These are phyloP conservation scores for Guyanaporus albipodus DNA, from an alignment of 768 basidiomycete genomes.

Conservation along the genomic window DNA sequence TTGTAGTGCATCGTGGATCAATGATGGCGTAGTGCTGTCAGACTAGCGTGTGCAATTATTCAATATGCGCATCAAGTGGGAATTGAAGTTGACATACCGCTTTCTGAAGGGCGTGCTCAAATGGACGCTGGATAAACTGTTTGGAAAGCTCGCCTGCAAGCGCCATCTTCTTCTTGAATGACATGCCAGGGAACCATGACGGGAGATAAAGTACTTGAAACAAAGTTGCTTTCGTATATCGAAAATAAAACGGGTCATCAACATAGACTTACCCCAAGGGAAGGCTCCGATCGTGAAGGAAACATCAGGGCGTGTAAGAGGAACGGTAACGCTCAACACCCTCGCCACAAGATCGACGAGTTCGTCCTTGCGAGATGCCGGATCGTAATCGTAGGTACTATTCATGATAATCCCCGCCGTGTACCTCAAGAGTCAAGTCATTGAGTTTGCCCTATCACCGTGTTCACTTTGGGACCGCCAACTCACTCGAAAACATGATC, in stretches of 20 bases:
- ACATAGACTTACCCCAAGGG: constrained; percentile 1
- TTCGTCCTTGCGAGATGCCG: constrained; percentile 1
- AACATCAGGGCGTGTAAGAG: not conserved
- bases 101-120: constrained; percentile 1
- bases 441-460: not conserved
- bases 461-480: not conserved
- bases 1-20: constrained; percentile 5
- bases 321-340: not conserved
- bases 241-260: too few relatives aligned
- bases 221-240: not conserved
- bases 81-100: not conserved
- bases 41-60: not conserved
- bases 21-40: not conserved
- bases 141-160: not conserved
- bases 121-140: constrained; percentile 1
- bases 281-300: not conserved
- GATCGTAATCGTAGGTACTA: constrained; percentile 4
- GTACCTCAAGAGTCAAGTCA: not conserved
- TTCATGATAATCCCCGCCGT: constrained; percentile 2
- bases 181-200: constrained; percentile 4
- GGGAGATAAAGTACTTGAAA: constrained; percentile 2
- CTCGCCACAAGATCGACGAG: not conserved
- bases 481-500: constrained; percentile 10
- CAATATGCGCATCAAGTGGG: not conserved
- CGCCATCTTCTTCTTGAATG: constrained; percentile 3